A percentile compares a stretch with the other conserved stretches of the same genome.
phyloP scores from a whole-genome alignment of 345 rosid species.

The Rhodamnia argentea region DNA sequence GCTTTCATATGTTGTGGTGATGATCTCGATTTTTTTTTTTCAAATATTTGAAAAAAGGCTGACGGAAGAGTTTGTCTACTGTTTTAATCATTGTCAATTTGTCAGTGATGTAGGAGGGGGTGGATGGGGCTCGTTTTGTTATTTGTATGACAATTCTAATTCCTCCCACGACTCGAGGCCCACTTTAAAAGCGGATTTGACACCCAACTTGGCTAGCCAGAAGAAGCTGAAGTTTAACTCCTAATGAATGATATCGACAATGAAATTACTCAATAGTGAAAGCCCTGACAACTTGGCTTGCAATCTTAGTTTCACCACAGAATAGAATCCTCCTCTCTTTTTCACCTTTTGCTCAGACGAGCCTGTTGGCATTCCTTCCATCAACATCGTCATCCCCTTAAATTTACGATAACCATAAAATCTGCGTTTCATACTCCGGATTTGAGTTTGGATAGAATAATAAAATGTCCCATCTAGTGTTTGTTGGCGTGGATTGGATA shows the following conservation, averaged over 20 bases:
- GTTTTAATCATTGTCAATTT: neutral
- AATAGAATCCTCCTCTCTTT: neutral
- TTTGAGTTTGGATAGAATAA: too few species aligned
- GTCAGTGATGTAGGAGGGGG: neutral
- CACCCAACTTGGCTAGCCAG: neutral
- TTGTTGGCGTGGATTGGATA: too few species aligned
- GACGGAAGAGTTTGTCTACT: neutral
- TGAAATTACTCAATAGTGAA: neutral
- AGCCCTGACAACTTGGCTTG: neutral
- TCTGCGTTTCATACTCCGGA: too few species aligned
- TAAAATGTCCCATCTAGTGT: too few species aligned
- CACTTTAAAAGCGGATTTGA: neutral
- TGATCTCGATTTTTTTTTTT: neutral
- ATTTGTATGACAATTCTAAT: neutral
- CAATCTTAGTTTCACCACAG: neutral
- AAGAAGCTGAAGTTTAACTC: neutral
- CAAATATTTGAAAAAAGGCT: neutral
- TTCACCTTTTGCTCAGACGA: neutral
- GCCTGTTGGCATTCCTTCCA: neutral
- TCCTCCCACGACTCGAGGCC: neutral
- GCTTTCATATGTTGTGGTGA: neutral
- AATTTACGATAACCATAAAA: neutral
- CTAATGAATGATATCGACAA: neutral
- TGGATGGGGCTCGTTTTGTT: neutral
- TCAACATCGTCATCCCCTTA: neutral